These are phyloP conservation scores for Petunia secreta DNA, from an alignment of 257 asterid species.

Conservation along the genomic window DNA sequence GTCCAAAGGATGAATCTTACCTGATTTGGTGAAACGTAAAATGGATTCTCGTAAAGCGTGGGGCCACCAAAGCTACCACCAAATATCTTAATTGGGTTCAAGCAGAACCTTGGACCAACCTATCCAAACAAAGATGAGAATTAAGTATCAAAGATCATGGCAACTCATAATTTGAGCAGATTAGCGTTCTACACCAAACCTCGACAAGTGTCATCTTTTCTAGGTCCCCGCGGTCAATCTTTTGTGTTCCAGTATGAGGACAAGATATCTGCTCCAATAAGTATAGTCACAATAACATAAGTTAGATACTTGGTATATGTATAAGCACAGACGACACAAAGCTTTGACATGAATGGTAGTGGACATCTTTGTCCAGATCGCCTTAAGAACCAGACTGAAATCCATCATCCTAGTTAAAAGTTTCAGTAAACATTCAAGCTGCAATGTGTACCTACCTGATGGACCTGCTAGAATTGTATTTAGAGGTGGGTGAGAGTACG, in stretches of 20 bases:
- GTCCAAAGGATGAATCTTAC: conserved; percentile 40
- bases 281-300: neutral
- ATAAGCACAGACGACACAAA: no score
- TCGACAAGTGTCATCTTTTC: conserved; percentile 86
- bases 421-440: no score
- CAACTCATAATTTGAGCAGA: neutral
- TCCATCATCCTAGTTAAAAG: no score
- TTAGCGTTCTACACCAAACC: conserved; percentile 46
- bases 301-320: neutral
- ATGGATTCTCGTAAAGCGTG: conserved; percentile 86
- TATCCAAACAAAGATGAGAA: conserved; percentile 30
- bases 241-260: conserved; percentile 58
- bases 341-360: no score
- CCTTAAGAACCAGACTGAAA: no score
- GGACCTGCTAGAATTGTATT: no score
- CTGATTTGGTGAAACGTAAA: conserved; percentile 90
- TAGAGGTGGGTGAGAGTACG: no score
- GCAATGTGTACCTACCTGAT: no score
- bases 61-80: conserved; percentile 99
- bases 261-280: conserved; percentile 63
- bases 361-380: no score
- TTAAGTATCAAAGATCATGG: neutral
- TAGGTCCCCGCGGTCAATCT: conserved; percentile 75
- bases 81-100: conserved; percentile 89
- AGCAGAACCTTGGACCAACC: conserved; percentile 98